Percentiles rank a stretch among this genome's conserved stretches.
Evolutionary conservation across 257 asterid genomes (phyloP).

Genomic region (Catharanthus roseus): DNA sequence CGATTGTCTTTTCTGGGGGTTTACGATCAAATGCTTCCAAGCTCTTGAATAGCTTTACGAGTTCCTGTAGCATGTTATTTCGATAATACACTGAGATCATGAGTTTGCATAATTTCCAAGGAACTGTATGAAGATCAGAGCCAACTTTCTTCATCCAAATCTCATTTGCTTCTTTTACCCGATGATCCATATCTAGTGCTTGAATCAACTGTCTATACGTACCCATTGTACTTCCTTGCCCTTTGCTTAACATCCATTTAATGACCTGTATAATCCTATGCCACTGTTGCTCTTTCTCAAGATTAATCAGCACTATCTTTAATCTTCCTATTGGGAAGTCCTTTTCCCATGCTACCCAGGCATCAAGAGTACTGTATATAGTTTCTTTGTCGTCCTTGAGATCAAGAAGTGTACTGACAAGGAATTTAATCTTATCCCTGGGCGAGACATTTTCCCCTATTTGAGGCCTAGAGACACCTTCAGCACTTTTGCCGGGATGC

Average conservation of each 20-base stretch:
- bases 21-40: conserved; percentile 71
- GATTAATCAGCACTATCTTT: conserved; percentile 50
- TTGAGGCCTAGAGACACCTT: conserved; percentile 25
- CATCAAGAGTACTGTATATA: conserved; percentile 69
- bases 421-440: conserved; percentile 56
- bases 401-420: conserved; percentile 51
- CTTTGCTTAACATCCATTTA: conserved; percentile 94
- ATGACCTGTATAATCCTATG: conserved; percentile 75
- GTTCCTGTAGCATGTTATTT: conserved; percentile 64
- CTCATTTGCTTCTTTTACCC: conserved; percentile 65
- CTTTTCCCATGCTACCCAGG: conserved; percentile 91
- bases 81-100: conserved; percentile 78
- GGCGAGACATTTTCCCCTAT: conserved; percentile 70
- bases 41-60: conserved; percentile 71
- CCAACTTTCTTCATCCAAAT: conserved; percentile 75
- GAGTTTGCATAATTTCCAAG: conserved; percentile 67
- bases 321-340: conserved; percentile 70
- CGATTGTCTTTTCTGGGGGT: conserved; percentile 70
- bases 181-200: conserved; percentile 77
- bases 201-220: conserved; percentile 72
- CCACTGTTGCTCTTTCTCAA: conserved; percentile 87
- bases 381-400: conserved; percentile 55
- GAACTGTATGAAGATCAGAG: conserved; percentile 64
- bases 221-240: conserved; percentile 75
- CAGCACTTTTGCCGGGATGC: conserved; percentile 16